Evolutionary conservation across 2,329 filamentous ascomycete genomes (phyloP), one percentile per base, ranked within the genome.

Genomic region (Curvularia lunata): DNA sequence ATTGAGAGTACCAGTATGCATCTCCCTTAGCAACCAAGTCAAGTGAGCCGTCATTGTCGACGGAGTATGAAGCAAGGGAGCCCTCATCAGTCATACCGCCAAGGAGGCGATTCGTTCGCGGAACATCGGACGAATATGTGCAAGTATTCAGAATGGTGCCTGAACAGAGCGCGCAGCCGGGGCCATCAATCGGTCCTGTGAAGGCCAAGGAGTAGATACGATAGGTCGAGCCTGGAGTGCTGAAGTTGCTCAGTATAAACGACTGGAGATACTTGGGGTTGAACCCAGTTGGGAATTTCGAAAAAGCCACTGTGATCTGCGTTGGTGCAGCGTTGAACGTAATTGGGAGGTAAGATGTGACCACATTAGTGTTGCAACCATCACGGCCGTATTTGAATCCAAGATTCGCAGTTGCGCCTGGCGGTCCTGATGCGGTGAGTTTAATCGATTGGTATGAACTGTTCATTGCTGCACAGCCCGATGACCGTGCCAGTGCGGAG

Each of bases 1-100:
- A 58, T 28, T 41, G 32, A 3, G 55, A 58, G 40, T 58, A 58
- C 55, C 55, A 58, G 46, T 58, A 58, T 3, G 55, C 21, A 19
- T 16, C 40, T 4, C 30, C 38, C 1, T 18, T 41, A 13, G 55
- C 12, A 9, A 38, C 51, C 43, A 58, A 13, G 23, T 8, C 30
- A 19, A 58, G 55, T 0, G 55, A 58, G 12, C 55, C 55, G 16
- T 58, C 55, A 9, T 8, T 25, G 9, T 25, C 41, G 9, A 58
- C 51, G 4, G 51, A 46, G 19, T 58, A 58, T 7, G 55, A 54
- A 27, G 45, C 30, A 45, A 58, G 55, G 41, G 50, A 45, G 1
- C 51, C 51, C 28, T 58, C 55, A 4, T 58, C 55, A 2, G 55
- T 58, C 30, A 54, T 40, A 3, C 12, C 37, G 8, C 55, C 51